phyloP scores from a whole-genome alignment of 148 eudicot species.

The Mesembryanthemum crystallinum region DNA sequence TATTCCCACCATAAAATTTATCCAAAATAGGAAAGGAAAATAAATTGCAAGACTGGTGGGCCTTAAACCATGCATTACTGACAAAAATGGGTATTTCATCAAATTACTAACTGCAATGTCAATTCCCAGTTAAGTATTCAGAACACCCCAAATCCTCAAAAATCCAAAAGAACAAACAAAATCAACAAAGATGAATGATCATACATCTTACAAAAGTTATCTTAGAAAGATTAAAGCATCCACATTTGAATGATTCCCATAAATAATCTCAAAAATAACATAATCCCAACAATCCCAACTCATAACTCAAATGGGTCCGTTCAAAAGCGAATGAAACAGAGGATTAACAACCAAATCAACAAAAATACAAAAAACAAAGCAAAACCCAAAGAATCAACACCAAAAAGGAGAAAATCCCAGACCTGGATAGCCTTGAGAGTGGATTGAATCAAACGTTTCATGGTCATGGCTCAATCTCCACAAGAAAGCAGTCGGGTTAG shows the following conservation, averaged over 20 bases:
- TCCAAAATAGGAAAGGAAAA: too few relatives aligned
- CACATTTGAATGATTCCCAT: too few relatives aligned
- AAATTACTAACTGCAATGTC: too few relatives aligned
- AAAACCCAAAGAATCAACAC: background rate
- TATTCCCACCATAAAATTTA: too few relatives aligned
- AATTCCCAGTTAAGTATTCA: too few relatives aligned
- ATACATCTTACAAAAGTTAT: too few relatives aligned
- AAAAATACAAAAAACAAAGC: background rate
- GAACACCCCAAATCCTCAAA: background rate
- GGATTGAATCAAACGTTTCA: constrained; percentile 35
- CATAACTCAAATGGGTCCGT: background rate
- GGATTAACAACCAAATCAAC: background rate
- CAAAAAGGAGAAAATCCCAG: background rate
- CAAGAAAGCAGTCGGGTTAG: too few relatives aligned
- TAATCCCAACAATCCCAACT: background rate
- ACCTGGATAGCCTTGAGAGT: constrained; percentile 33
- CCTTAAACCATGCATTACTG: too few relatives aligned
- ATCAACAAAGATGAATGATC: background rate
- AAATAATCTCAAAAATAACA: background rate
- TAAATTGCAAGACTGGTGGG: too few relatives aligned
- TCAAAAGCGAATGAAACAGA: background rate
- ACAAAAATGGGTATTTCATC: too few relatives aligned
- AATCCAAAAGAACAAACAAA: too few relatives aligned
- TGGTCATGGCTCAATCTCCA: constrained; percentile 3
- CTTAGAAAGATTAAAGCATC: too few relatives aligned